Conservation (phyloP, 192 early-diverging fungal species). For the Hyaloraphidium curvatum region DNA sequence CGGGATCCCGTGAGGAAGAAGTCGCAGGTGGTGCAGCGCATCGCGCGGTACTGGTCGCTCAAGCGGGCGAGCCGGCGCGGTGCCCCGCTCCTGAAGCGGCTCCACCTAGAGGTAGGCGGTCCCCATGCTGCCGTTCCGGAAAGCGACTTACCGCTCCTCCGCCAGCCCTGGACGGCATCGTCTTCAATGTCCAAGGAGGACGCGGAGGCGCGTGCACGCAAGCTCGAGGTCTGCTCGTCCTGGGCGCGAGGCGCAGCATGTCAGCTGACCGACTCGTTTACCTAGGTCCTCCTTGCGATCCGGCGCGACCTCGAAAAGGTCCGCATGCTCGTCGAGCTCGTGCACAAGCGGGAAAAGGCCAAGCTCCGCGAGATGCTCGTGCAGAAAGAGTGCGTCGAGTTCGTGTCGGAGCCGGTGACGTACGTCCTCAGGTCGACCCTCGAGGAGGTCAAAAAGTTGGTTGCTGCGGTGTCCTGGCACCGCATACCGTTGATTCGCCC, state of each 20-base stretch:
- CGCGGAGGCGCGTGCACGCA: constrained; percentile 52
- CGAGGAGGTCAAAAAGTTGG: constrained; percentile 43
- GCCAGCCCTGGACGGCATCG: constrained; percentile 80
- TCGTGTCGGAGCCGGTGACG: constrained; percentile 47
- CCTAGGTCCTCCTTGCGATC: constrained; percentile 23
- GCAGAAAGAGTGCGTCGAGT: constrained; percentile 44
- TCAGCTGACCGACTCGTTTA: no score
- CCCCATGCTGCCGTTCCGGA: no score
- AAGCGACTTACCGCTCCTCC: background rate
- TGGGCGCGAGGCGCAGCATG: no score
- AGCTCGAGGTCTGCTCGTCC: constrained; percentile 24
- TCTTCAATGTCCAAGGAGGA: constrained; percentile 52
- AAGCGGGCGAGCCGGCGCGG: constrained; percentile 80
- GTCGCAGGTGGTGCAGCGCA: constrained; percentile 25
- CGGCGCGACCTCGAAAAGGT: constrained; percentile 78
- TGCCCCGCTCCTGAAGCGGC: constrained; percentile 79
- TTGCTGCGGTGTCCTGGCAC: background rate
- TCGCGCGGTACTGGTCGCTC: constrained; percentile 87
- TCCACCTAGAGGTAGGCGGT: constrained; percentile 69
- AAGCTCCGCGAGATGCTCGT: constrained; percentile 38
- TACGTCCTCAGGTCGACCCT: constrained; percentile 41
- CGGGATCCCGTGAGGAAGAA: no score
- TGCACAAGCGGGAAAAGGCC: constrained; percentile 48
- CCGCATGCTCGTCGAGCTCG: constrained; percentile 60
- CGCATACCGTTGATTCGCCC: background rate